Percentiles rank a stretch among this genome's conserved stretches.
Evolutionary conservation across 495 filamentous ascomycete genomes (phyloP).

Genomic region (Lasiosphaeris hirsuta): DNA sequence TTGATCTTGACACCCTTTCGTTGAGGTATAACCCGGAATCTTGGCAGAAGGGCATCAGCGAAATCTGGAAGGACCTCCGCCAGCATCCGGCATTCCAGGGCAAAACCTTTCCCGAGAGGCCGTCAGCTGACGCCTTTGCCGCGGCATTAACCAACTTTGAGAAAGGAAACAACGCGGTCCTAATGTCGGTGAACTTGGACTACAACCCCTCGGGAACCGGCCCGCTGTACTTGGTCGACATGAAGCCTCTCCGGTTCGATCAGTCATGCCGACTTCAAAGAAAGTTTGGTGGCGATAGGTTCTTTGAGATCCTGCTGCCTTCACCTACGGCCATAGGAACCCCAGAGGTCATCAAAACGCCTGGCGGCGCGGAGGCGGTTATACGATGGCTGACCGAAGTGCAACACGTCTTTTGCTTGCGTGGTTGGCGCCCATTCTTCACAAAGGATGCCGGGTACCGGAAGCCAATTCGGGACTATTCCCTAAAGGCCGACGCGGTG

Average conservation of each 20-base stretch:
- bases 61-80: constrained; percentile 35
- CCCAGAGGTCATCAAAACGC: constrained; percentile 20
- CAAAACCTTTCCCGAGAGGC: constrained; percentile 41
- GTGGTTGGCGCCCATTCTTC: constrained; percentile 46
- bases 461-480: constrained; percentile 34
- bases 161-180: constrained; percentile 30
- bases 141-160: constrained; percentile 36
- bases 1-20: constrained; percentile 28
- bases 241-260: constrained; percentile 40
- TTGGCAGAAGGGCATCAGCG: constrained; percentile 26
- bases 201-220: constrained; percentile 30
- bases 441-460: constrained; percentile 36
- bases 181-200: constrained; percentile 35
- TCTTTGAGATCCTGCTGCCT: constrained; percentile 43
- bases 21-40: constrained; percentile 37
- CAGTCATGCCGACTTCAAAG: constrained; percentile 42
- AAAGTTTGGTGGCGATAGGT: constrained; percentile 47
- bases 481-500: constrained; percentile 28
- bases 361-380: constrained; percentile 31
- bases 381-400: constrained; percentile 38
- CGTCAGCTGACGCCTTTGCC: constrained; percentile 30
- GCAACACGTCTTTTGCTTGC: constrained; percentile 39
- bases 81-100: constrained; percentile 27
- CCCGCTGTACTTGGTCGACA: constrained; percentile 35
- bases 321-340: constrained; percentile 19